A percentile compares a stretch with the other conserved stretches of the same genome.
Evolutionary conservation across 2,329 filamentous ascomycete species (phyloP).

Genomic region (Sphaceloma murrayae): DNA sequence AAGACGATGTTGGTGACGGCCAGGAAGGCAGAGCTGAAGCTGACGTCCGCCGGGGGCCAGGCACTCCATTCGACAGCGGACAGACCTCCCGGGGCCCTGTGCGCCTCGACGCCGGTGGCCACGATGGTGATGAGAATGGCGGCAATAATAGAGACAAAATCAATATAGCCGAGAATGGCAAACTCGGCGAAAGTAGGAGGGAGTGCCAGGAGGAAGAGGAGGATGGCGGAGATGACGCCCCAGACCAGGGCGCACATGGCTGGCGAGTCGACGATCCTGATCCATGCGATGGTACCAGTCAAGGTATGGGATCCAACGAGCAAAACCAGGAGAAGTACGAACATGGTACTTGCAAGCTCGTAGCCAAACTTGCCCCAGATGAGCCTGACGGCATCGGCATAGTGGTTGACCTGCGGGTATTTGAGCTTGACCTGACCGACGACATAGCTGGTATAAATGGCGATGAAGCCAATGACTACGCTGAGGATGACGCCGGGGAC

Average conservation of each 20-base stretch:
- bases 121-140: constrained; percentile 31
- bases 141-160: constrained; percentile 30
- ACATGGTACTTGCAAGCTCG: constrained; percentile 36
- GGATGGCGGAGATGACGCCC: constrained; percentile 35
- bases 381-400: constrained; percentile 36
- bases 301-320: constrained; percentile 37
- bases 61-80: constrained; percentile 27
- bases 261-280: constrained; percentile 33
- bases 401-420: constrained; percentile 37
- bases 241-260: constrained; percentile 36
- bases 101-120: constrained; percentile 27
- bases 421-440: constrained; percentile 51
- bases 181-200: constrained; percentile 31
- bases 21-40: constrained; percentile 50
- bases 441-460: constrained; percentile 53
- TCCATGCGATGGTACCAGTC: constrained; percentile 39
- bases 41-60: constrained; percentile 29
- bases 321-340: constrained; percentile 35
- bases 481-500: constrained; percentile 48
- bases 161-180: constrained; percentile 30
- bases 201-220: constrained; percentile 29
- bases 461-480: constrained; percentile 45
- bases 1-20: constrained; percentile 63
- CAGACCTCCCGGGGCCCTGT: constrained; percentile 25
- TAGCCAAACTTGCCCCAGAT: constrained; percentile 37